phyloP scores from a whole-genome alignment of 108 stramenopile genomes.

The Discostella pseudostelligera region DNA sequence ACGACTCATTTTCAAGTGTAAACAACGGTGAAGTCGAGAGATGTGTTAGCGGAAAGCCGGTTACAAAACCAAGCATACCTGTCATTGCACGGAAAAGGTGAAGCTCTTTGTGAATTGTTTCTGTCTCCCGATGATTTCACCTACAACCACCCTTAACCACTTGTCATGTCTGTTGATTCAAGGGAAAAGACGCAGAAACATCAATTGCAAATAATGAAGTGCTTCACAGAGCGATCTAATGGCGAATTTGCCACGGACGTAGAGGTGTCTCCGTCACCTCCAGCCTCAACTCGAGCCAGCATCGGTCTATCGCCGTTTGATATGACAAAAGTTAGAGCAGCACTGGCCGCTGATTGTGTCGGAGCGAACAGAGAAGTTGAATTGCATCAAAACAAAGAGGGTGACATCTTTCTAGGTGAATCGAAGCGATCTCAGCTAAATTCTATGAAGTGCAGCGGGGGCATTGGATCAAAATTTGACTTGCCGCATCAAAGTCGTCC shows the following conservation, averaged over 20 bases:
- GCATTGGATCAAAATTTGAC: neutral
- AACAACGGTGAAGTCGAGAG: neutral
- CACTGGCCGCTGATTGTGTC: conserved; percentile 6
- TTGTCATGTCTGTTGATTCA: neutral
- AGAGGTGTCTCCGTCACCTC: conserved; percentile 19
- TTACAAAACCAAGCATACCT: neutral
- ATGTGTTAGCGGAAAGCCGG: neutral
- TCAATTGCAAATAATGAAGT: neutral
- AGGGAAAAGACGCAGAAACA: neutral
- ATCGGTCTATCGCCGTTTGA: conserved; percentile 29
- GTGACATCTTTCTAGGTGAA: neutral
- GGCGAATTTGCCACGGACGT: conserved; percentile 12
- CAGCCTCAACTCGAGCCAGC: neutral
- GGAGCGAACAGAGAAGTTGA: neutral
- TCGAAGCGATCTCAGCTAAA: neutral
- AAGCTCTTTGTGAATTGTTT: neutral
- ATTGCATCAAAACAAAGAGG: neutral
- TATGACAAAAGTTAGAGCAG: conserved; percentile 22
- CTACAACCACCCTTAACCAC: neutral
- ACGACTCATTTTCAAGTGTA: neutral
- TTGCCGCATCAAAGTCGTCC: neutral
- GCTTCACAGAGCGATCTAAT: conserved; percentile 24
- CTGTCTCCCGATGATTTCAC: neutral
- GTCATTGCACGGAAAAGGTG: neutral
- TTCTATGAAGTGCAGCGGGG: no score